Percentiles rank a stretch among this genome's conserved stretches.
These are phyloP conservation scores for Aureobasidium subglaciale DNA, from an alignment of 2,329 filamentous ascomycete genomes.

Conservation along the genomic window DNA sequence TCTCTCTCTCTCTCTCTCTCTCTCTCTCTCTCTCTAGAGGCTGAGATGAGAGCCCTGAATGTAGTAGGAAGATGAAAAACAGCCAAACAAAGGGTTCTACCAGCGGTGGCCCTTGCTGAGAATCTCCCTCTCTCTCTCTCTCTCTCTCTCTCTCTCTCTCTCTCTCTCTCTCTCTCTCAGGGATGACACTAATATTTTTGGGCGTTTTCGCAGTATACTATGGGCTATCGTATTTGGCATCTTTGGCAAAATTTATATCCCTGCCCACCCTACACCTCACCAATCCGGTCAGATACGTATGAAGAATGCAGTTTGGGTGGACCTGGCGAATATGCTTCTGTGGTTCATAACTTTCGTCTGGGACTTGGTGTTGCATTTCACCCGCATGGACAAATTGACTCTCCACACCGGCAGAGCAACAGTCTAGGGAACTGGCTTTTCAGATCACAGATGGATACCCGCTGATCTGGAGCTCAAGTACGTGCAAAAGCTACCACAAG, in stretches of 20 bases:
- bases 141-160: too few relatives aligned
- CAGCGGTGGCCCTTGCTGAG: too few relatives aligned
- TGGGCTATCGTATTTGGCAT: slow-evolving; percentile 79
- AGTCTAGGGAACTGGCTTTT: not conserved
- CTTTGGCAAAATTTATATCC: slow-evolving; percentile 75
- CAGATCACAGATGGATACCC: not conserved
- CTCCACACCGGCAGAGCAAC: slow-evolving; percentile 39
- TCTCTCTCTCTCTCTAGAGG: not conserved
- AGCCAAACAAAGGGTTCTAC: too few relatives aligned
- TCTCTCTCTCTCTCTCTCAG: not conserved
- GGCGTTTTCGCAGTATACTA: slow-evolving; percentile 43
- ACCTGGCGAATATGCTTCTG: slow-evolving; percentile 56
- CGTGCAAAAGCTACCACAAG: not conserved
- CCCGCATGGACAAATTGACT: slow-evolving; percentile 45
- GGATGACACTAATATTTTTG: too few relatives aligned
- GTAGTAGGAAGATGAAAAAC: too few relatives aligned
- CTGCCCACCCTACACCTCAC: slow-evolving; percentile 51
- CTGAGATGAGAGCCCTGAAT: too few relatives aligned
- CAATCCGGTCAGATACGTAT: slow-evolving; percentile 58
- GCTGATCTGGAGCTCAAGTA: not conserved
- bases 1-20: not conserved
- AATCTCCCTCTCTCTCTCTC: too few relatives aligned
- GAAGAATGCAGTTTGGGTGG: slow-evolving; percentile 74
- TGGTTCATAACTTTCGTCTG: slow-evolving; percentile 62
- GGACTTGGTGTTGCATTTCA: slow-evolving; percentile 53